A percentile compares a stretch with the other conserved stretches of the same genome.
Evolutionary conservation across 306 rosid genomes (phyloP).

Genomic region (Trichosanthes truncata): DNA sequence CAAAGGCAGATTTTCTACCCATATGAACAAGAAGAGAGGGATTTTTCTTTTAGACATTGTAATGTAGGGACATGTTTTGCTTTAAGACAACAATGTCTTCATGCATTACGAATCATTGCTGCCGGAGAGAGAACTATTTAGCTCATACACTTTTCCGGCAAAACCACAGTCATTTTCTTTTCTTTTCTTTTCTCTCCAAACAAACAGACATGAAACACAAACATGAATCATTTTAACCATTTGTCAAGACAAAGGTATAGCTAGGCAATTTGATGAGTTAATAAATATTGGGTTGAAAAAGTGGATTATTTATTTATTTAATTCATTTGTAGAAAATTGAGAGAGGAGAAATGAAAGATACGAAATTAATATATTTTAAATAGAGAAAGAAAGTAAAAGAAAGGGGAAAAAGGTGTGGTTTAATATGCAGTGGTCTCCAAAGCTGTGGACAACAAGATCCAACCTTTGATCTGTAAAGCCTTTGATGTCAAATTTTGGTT

Average conservation of each 20-base stretch:
- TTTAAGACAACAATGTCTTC: conserved; percentile 65
- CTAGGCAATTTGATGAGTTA: not conserved
- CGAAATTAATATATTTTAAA: not conserved
- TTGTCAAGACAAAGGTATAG: not conserved
- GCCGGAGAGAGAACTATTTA: conserved; percentile 20
- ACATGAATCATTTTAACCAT: conserved; percentile 5
- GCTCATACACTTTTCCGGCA: not conserved
- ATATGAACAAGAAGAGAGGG: not conserved
- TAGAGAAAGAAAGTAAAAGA: conserved; percentile 22
- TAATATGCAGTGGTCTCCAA: conserved; percentile 55
- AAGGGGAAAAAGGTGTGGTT: conserved; percentile 17
- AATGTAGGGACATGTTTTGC: conserved; percentile 52
- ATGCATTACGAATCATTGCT: conserved; percentile 22
- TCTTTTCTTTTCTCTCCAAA: conserved; percentile 1
- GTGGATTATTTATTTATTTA: not conserved
- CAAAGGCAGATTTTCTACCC: conserved; percentile 5
- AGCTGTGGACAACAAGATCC: conserved; percentile 84
- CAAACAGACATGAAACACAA: not conserved
- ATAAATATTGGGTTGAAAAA: not conserved
- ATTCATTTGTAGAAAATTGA: not conserved
- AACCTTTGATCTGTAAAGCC: conserved; percentile 44
- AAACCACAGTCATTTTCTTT: not conserved
- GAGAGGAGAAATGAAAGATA: not conserved
- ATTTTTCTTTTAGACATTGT: not conserved
- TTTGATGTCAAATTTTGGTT: conserved; percentile 36